These are phyloP conservation scores for Martiniozyma abietophila DNA, from an alignment of 805 yeast genomes.

Conservation along the genomic window DNA sequence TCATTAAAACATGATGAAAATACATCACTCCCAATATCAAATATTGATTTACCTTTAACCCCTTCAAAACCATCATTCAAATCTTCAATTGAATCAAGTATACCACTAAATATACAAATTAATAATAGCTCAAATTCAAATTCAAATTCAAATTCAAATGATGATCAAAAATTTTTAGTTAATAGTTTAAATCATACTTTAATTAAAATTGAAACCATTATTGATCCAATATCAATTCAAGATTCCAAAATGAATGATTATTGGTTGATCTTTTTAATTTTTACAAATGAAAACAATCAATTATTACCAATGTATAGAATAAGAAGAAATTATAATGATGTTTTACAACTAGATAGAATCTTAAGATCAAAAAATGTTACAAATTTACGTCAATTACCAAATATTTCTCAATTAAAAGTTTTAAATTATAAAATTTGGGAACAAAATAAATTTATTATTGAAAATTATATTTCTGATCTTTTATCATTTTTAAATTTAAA, in stretches of 20 bases:
- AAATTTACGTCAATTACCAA: constrained; percentile 22
- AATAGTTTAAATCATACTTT: constrained; percentile 23
- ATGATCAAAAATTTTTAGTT: constrained; percentile 20
- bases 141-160: background rate
- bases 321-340: constrained; percentile 50
- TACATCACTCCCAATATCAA: too few species aligned
- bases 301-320: constrained; percentile 56
- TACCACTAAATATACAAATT: too few species aligned
- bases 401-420: constrained; percentile 13
- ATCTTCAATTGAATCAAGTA: too few species aligned
- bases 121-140: background rate
- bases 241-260: constrained; percentile 43
- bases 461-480: constrained; percentile 24
- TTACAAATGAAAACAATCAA: constrained; percentile 48
- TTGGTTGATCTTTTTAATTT: constrained; percentile 48
- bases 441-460: constrained; percentile 23
- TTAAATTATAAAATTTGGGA: constrained; percentile 28
- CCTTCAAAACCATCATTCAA: too few species aligned
- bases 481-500: constrained; percentile 5
- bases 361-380: constrained; percentile 38
- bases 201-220: constrained; percentile 23
- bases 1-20: too few species aligned
- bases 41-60: background rate
- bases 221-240: constrained; percentile 21
- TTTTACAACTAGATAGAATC: constrained; percentile 52